Conservation (phyloP, 176 grass and related monocot species). For the Avena insularis region DNA sequence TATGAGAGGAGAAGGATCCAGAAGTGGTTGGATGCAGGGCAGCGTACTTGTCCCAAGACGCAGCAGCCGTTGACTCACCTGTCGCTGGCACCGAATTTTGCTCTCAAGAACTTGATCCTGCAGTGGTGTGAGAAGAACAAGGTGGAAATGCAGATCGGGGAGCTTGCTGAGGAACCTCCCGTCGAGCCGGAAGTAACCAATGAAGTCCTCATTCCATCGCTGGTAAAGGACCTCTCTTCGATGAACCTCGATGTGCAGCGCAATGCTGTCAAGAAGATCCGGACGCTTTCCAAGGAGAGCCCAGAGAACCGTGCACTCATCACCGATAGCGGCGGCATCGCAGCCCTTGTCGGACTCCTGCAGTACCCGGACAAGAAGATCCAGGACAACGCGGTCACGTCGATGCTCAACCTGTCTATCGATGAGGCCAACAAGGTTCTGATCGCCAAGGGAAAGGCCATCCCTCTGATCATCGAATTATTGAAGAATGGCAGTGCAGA, state of each 20-base stretch:
- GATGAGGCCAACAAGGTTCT: conserved; percentile 68
- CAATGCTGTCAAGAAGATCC: conserved; percentile 69
- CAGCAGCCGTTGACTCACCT: conserved; percentile 65
- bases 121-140: conserved; percentile 77
- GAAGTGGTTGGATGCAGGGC: conserved; percentile 68
- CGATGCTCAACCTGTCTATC: conserved; percentile 69
- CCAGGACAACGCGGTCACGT: conserved; percentile 63
- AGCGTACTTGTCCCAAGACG: conserved; percentile 72
- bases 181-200: conserved; percentile 18
- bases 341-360: conserved; percentile 53
- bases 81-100: conserved; percentile 65
- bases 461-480: conserved; percentile 70
- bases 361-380: conserved; percentile 68
- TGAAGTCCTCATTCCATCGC: conserved; percentile 47
- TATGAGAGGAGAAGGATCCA: conserved; percentile 70
- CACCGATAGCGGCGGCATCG: conserved; percentile 49
- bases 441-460: conserved; percentile 58
- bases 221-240: conserved; percentile 58
- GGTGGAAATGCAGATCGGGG: conserved; percentile 55
- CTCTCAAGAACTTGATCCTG: conserved; percentile 67
- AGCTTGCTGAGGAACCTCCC: conserved; percentile 9
- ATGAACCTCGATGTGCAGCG: conserved; percentile 69
- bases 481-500: conserved; percentile 59
- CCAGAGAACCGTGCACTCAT: conserved; percentile 58
- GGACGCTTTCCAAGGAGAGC: conserved; percentile 71